These are phyloP conservation scores for Omphalea diandra DNA, from an alignment of 441 rosid genomes.

Conservation along the genomic window DNA sequence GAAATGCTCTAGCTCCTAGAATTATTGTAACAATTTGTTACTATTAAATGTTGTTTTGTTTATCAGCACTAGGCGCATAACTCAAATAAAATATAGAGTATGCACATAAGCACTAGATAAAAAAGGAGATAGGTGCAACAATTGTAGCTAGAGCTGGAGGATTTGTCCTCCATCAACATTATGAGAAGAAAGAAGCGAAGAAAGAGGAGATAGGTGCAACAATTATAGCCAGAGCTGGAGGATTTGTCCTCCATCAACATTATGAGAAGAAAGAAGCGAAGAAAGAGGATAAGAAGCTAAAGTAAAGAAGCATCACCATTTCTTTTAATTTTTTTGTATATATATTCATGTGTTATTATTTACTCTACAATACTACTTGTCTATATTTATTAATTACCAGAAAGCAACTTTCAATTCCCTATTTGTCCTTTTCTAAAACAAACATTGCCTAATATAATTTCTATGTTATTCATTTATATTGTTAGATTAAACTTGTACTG, in stretches of 20 bases:
- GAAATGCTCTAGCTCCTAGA: no score
- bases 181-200: constrained; percentile 45
- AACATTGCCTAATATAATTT: no score
- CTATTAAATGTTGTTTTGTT: background rate
- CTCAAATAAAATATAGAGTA: constrained; percentile 50
- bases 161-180: constrained; percentile 48
- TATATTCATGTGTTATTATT: background rate
- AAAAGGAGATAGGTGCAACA: constrained; percentile 49
- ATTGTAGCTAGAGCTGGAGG: constrained; percentile 44
- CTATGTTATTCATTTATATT: no score
- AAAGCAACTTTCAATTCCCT: no score
- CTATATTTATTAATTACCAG: no score
- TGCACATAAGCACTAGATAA: constrained; percentile 52
- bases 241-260: constrained; percentile 48
- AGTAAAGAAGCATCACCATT: constrained; percentile 47
- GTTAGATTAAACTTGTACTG: no score
- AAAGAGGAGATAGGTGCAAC: constrained; percentile 40
- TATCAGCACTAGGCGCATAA: constrained; percentile 51
- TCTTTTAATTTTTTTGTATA: background rate
- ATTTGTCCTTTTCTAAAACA: no score
- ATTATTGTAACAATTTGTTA: no score
- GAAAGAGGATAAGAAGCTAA: constrained; percentile 40
- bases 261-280: constrained; percentile 46
- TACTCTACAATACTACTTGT: no score
- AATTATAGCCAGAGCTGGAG: constrained; percentile 39